Conservation (phyloP, 176 grass and related monocot species). For the Areca catechu region DNA sequence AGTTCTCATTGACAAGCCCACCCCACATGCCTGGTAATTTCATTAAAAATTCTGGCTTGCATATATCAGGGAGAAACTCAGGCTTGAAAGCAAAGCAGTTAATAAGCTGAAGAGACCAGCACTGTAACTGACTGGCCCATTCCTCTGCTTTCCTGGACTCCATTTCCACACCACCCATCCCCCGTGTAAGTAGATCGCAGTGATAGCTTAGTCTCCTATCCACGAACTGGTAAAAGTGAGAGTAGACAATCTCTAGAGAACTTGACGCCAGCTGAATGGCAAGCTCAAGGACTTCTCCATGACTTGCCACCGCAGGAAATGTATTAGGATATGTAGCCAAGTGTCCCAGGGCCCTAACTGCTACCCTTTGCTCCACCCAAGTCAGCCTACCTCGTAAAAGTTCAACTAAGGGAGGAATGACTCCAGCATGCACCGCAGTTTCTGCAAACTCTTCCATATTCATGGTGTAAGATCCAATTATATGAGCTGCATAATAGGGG, state of each 20-base stretch:
- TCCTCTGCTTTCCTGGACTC: constrained; percentile 97
- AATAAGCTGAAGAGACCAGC: constrained; percentile 98
- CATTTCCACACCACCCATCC: constrained; percentile 98
- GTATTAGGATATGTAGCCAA: constrained; percentile 90
- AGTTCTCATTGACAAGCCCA: constrained; percentile 96
- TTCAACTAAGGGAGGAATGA: constrained; percentile 92
- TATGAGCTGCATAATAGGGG: constrained; percentile 93
- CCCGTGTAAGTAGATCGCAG: constrained; percentile 93
- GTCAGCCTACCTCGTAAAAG: constrained; percentile 89
- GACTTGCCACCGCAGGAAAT: constrained; percentile 74
- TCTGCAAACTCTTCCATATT: constrained; percentile 98
- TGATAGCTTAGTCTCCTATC: constrained; percentile 89
- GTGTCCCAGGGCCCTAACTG: constrained; percentile 90
- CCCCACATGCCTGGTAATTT: constrained; percentile 99
- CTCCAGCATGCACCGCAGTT: constrained; percentile 75
- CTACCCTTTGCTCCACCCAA: constrained; percentile 99
- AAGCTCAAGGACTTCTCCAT: constrained; percentile 94
- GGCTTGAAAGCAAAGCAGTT: constrained; percentile 98
- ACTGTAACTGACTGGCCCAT: constrained; percentile 98
- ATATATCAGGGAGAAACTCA: constrained; percentile 90
- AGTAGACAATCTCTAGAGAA: constrained; percentile 96
- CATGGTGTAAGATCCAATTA: constrained; percentile 99
- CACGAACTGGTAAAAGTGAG: constrained; percentile 85
- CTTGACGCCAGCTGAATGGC: constrained; percentile 91
- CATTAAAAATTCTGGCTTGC: constrained; percentile 72